Percentiles rank a stretch among this genome's conserved stretches.
These are phyloP conservation scores for Tylopilus sp. DNA, from an alignment of 768 basidiomycete species.

Conservation along the genomic window DNA sequence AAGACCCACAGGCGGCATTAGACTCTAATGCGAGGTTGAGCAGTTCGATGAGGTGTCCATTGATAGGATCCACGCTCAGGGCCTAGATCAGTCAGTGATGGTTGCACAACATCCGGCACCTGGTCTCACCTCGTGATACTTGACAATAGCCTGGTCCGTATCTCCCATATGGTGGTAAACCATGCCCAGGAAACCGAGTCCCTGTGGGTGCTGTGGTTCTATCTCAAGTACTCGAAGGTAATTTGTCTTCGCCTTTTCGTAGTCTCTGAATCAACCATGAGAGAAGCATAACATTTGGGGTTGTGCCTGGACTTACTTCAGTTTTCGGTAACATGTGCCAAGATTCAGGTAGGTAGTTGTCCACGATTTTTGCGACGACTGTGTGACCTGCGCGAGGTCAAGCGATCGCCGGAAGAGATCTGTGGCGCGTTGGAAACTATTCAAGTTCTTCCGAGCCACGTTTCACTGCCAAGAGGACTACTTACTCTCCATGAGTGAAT, in stretches of 20 bases:
- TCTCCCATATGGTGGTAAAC: slow-evolving; percentile 75
- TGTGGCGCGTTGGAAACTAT: slow-evolving; percentile 71
- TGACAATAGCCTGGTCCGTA: slow-evolving; percentile 77
- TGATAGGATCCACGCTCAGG: slow-evolving; percentile 78
- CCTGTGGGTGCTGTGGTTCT: slow-evolving; percentile 78
- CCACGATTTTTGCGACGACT: slow-evolving; percentile 84
- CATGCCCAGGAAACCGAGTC: slow-evolving; percentile 87
- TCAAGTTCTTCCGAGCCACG: slow-evolving; percentile 26
- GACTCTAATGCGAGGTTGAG: slow-evolving; percentile 77
- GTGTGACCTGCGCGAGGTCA: slow-evolving; percentile 78
- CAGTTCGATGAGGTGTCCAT: slow-evolving; percentile 75
- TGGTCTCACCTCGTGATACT: slow-evolving; percentile 81
- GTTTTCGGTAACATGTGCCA: slow-evolving; percentile 82
- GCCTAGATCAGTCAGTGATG: slow-evolving; percentile 42
- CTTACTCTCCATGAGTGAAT: slow-evolving; percentile 81
- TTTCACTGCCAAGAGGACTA: slow-evolving; percentile 6
- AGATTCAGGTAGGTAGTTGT: slow-evolving; percentile 88
- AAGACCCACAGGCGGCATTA: slow-evolving; percentile 29
- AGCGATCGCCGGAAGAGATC: slow-evolving; percentile 72
- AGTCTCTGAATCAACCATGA: slow-evolving; percentile 34
- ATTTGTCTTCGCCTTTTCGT: slow-evolving; percentile 63
- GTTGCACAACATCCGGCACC: background rate
- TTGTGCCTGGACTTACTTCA: slow-evolving; percentile 50
- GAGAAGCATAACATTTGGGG: background rate
- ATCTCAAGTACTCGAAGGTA: slow-evolving; percentile 83